Base-by-base conservation (phyloP, 768 basidiomycete species). In the Mycena metata region DNA sequence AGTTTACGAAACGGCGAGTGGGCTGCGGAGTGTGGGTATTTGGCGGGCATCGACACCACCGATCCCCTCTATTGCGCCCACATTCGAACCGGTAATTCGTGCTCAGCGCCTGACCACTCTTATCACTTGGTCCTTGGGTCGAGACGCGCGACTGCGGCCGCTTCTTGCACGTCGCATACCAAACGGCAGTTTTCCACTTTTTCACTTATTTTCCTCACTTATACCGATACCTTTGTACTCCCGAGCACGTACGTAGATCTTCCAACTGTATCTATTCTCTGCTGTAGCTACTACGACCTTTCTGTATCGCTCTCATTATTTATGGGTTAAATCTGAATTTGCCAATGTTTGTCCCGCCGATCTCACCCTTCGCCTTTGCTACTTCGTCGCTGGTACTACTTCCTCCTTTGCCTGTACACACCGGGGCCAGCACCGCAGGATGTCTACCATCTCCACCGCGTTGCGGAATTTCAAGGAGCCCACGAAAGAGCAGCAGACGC, bases 381-480 rank as follows among this genome's bases (percentile, higher is more conserved):
- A 24, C 36, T 41, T 49, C n/a, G 30, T 56, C 43, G 8, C 35
- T 49, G 5, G 17, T 26, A 35, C n/a, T 15, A 15, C 45, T 23
- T 16, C 36, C 66, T n/a, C 43, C 16, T 35, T 19, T 30, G 35
- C 52, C 54, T 59, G 46, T 23, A 51, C 33, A 50, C 57, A n/a
- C 39, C 43, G 36, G 36, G 56, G 42, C 19, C 39, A 49, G 43
- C 42, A 12, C 26, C 47, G 39, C 42, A 39, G 17, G 60, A 95
- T 94, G 94, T 84, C 92, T 43, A 92, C 89, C 58, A 95, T 95
- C 76, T 93, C 92, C 54, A 93, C 93, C 24, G 93, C 96, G 70
- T 88, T 98, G 50, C 90, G 96, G 62, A 88, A 93, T 76, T 96
- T 96, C 86, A 94, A 93, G 83, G 96, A 97, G 80, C 95, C 95